Base-by-base conservation (phyloP, 257 asterid genomes). In the Solanum acaule region DNA sequence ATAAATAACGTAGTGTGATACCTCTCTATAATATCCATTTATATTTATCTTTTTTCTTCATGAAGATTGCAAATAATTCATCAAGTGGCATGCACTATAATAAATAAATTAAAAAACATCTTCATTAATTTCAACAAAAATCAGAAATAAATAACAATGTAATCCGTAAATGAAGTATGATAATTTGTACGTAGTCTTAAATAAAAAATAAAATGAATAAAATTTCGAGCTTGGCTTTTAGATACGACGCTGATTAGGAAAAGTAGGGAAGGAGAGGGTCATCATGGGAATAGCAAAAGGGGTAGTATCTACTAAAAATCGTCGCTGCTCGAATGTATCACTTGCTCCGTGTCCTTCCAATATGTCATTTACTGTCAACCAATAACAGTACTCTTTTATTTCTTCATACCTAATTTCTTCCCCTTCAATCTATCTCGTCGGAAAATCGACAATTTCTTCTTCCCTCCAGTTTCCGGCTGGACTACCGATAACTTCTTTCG, bases 261-360 rank as follows among this genome's bases (percentile, higher is more conserved):
- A 85, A 16, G 79, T 76, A 56, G 59, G 78, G 72, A 95, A 90
- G 4, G 94, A 65, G 4, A 95, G 89, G 5, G 95, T 96, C 98
- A 95, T 90, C 4, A 94, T 95, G 0, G 98, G 98, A 75, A 95
- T 83, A 0, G 97, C 94, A 27, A 94, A 93, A 6, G 98, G 93
- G 31, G 95, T 90, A 5, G 35, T 34, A 67, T 95, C 98, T 38
- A 92, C 68, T 25, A 92, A 59, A 70, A 95, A 44, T 44, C 52
- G 25, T 38, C 94, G 90, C 75, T 93, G 97, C 5, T 93, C 95
- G 83, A 90, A 93, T 3, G 96, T 78, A 77, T 93, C 93, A 23
- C 91, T 79, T 23, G 93, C 67, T 29, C 89, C 85, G 37, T 91
- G 65, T 10, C 93, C 96, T 35, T 90, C 93, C 1, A 88, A 33